Conservation (phyloP, 768 basidiomycete species). For the Saitozyma podzolica region DNA sequence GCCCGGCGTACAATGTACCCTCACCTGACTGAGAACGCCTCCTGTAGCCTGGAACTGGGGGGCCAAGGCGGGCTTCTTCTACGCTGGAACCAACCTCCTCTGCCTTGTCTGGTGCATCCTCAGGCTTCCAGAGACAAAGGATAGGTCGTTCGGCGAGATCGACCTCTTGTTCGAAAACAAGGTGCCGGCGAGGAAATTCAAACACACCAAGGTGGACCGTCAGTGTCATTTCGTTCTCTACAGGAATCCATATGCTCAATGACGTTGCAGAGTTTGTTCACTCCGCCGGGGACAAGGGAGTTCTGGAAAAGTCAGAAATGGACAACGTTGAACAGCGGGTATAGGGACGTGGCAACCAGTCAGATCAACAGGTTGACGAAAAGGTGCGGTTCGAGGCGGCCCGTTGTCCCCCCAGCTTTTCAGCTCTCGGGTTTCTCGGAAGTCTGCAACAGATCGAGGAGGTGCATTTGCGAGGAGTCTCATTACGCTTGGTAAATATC, state of each 20-base stretch:
- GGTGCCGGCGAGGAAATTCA: conserved; percentile 41
- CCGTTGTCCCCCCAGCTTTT: no score
- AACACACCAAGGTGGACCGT: conserved; percentile 16
- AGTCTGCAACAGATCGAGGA: no score
- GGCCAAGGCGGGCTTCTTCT: conserved; percentile 22
- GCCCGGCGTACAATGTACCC: background rate
- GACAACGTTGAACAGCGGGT: no score
- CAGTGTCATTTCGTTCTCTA: background rate
- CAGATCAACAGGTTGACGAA: no score
- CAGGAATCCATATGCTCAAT: background rate
- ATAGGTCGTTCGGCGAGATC: conserved; percentile 17
- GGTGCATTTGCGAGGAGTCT: no score
- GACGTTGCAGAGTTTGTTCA: background rate
- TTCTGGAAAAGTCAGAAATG: no score
- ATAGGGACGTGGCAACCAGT: no score
- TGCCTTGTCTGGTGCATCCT: conserved; percentile 23
- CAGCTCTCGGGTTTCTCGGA: no score
- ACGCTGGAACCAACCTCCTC: conserved; percentile 19
- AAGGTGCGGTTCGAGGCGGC: no score
- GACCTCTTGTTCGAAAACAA: conserved; percentile 42
- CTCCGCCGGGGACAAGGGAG: no score
- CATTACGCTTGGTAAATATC: no score
- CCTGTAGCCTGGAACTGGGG: conserved; percentile 13
- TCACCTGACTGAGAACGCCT: conserved; percentile 1
- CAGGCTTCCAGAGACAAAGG: conserved; percentile 27